phyloP scores from a whole-genome alignment of 2,329 filamentous ascomycete genomes.

The Trichoderma pleuroti region DNA sequence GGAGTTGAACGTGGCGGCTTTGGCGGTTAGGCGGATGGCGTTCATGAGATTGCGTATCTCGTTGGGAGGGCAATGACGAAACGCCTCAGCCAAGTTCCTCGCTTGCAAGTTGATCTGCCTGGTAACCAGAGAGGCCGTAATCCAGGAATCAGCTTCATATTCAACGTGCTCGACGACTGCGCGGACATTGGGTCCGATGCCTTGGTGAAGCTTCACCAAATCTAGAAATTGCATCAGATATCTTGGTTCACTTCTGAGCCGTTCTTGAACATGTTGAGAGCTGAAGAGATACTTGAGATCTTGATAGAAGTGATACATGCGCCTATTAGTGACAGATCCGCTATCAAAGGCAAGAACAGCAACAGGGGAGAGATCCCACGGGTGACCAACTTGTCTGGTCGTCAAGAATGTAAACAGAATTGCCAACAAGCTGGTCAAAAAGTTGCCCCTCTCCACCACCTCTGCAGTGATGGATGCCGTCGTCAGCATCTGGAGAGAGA shows the following conservation, averaged over 20 bases:
- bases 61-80: slow-evolving; percentile 64
- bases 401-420: slow-evolving; percentile 98
- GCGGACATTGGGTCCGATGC: slow-evolving; percentile 88
- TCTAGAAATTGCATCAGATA: slow-evolving; percentile 95
- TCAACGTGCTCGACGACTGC: slow-evolving; percentile 95
- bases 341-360: slow-evolving; percentile 90
- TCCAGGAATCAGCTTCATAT: slow-evolving; percentile 98
- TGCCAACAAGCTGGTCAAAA: slow-evolving; percentile 89
- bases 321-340: slow-evolving; percentile 88
- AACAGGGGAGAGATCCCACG: slow-evolving; percentile 79
- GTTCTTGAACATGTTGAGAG: slow-evolving; percentile 82
- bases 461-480: slow-evolving; percentile 96
- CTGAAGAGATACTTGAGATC: slow-evolving; percentile 89
- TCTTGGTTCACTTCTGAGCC: slow-evolving; percentile 74
- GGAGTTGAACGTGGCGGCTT: slow-evolving; percentile 83
- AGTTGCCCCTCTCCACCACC: slow-evolving; percentile 91
- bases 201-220: slow-evolving; percentile 91
- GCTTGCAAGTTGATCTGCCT: slow-evolving; percentile 92
- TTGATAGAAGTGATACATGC: slow-evolving; percentile 97
- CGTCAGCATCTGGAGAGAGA: slow-evolving; percentile 93
- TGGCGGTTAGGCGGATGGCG: slow-evolving; percentile 72
- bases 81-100: slow-evolving; percentile 82
- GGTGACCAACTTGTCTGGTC: slow-evolving; percentile 90
- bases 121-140: slow-evolving; percentile 89
- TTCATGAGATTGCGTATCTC: slow-evolving; percentile 63